A percentile compares a stretch with the other conserved stretches of the same genome.
These are phyloP conservation scores for Mastigamoeba balamuthi DNA, from an alignment of 78 protist species.

Conservation along the genomic window DNA sequence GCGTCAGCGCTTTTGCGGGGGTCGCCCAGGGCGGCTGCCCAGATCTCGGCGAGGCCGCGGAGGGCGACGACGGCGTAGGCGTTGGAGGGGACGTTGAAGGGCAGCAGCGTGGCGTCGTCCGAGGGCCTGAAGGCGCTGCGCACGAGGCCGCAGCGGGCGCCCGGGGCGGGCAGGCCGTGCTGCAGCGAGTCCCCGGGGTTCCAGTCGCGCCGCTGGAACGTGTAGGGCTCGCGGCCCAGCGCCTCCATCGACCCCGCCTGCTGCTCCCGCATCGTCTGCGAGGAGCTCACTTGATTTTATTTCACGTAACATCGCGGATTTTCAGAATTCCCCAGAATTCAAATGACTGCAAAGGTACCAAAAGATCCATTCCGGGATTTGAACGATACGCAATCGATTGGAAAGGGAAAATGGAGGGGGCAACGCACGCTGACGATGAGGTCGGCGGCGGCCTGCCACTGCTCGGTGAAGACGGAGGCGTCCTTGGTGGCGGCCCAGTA, in stretches of 20 bases:
- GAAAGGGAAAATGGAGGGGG: too few species aligned
- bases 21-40: neutral
- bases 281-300: neutral
- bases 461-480: neutral
- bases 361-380: too few species aligned
- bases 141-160: constrained; percentile 1
- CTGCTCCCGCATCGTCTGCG: neutral
- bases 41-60: neutral
- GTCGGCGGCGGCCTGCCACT: constrained; percentile 7
- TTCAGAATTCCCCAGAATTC: too few species aligned
- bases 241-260: neutral
- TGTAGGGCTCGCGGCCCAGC: neutral
- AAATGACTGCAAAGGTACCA: too few species aligned
- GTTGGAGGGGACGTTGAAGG: constrained; percentile 25
- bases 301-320: too few species aligned
- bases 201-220: neutral
- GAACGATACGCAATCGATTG: too few species aligned
- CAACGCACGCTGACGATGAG: neutral
- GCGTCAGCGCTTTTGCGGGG: neutral
- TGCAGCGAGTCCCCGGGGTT: neutral
- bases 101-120: constrained; percentile 23
- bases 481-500: constrained; percentile 20
- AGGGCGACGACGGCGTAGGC: constrained; percentile 18
- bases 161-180: neutral
- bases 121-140: constrained; percentile 26